Base-by-base conservation (phyloP, 768 basidiomycete species). In the Psilocybe cubensis region DNA sequence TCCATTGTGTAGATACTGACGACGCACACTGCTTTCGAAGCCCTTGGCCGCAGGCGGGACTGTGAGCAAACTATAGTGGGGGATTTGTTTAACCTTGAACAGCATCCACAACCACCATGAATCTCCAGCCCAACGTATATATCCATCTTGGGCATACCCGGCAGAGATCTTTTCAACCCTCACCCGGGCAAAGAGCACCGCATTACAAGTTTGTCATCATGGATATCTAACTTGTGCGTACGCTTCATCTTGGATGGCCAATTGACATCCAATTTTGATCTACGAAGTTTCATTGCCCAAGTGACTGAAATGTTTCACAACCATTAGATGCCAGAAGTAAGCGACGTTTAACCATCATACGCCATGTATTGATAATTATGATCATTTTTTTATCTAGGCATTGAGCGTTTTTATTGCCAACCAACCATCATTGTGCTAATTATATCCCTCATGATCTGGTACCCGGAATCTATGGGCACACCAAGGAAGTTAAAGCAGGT, bases 111-210 rank as follows among this genome's bases (percentile, higher is more conserved):
- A 6, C 14, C 14, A 50, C 28, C 40, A 77, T 78, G 75, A 52
- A 68, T 41, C 69, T 79, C 11, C 65, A 75, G 21, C 78, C 78
- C n/a, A 79, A 81, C 59, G 74, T 81, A 29, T 81, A 81, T 65
- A 83, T 79, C 66, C 79, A 7, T 76, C 75, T 0, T 80, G 79
- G 79, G 79, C 78, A 3, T 76, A 77, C 56, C 78, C 77, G 0
- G 77, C 75, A 3, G 77, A 79, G 58, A 79, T 80, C 17, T 77
- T 74, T 56, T 79, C 78, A 5, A 79, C 78, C 6, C 59, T 75
- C 21, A 79, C 76, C 3, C 69, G 79, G 12, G 78, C 79, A 4
- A 78, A 78, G 59, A 77, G 74, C 18, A 80, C 78, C 1, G 77
- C 77, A 4, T 79, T 33, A 79, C 78, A 2, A 78, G 76, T 49